Percentiles rank a stretch among this genome's conserved stretches.
phyloP scores from a whole-genome alignment of 169 alveolate species.

The Plasmodium coatneyi region DNA sequence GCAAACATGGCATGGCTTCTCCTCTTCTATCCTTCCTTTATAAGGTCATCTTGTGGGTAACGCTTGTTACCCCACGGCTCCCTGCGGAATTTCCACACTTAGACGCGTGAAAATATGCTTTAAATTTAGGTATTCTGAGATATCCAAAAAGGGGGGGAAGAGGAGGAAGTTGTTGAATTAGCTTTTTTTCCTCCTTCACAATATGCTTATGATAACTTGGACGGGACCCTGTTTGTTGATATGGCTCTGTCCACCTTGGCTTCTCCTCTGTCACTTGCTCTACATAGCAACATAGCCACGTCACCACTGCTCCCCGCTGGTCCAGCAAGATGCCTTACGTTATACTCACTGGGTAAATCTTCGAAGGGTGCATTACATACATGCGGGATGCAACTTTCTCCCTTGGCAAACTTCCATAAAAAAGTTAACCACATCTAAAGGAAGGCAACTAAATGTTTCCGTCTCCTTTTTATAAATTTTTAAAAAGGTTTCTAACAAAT shows the following conservation, averaged over 20 bases:
- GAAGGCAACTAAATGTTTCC: neutral
- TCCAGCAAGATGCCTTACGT: neutral
- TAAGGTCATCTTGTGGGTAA: neutral
- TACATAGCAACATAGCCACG: neutral
- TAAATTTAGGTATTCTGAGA: neutral
- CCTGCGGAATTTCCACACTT: neutral
- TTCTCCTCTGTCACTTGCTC: neutral
- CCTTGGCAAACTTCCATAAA: neutral
- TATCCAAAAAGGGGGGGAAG: neutral
- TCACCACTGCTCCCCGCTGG: neutral
- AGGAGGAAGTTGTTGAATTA: neutral
- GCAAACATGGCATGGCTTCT: neutral
- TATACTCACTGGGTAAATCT: neutral
- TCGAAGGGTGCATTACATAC: neutral
- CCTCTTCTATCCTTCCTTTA: neutral
- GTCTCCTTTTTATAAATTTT: neutral
- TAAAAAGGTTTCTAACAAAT: neutral
- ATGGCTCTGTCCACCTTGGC: neutral
- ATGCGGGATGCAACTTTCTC: neutral
- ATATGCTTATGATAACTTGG: too few species aligned
- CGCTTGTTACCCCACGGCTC: neutral
- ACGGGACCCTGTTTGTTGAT: neutral
- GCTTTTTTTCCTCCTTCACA: neutral
- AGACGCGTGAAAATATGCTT: neutral
- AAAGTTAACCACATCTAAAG: neutral